phyloP scores from a whole-genome alignment of 306 rosid species.

The Begonia masoniana region DNA sequence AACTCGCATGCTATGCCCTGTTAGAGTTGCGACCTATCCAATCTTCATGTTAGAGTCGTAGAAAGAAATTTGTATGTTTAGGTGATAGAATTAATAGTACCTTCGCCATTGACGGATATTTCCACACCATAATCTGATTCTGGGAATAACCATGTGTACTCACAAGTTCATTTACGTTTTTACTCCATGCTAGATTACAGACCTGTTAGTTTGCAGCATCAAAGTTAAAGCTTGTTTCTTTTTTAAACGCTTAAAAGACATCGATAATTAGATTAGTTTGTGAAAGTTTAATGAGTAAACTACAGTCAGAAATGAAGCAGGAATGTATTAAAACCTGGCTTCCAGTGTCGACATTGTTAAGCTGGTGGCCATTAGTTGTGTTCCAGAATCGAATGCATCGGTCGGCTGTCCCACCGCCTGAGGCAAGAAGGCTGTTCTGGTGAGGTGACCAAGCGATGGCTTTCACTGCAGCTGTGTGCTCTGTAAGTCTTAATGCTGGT shows the following conservation, averaged over 20 bases:
- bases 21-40: conserved; percentile 80
- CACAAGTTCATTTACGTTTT: conserved; percentile 88
- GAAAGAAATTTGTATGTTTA: background rate
- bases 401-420: conserved; percentile 99
- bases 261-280: no score
- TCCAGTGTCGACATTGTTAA: conserved; percentile 80
- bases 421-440: conserved; percentile 81
- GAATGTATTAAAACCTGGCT: conserved; percentile 53
- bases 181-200: conserved; percentile 97
- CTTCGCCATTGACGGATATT: conserved; percentile 86
- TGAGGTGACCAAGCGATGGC: conserved; percentile 99
- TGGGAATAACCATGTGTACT: conserved; percentile 98
- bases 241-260: no score
- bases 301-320: background rate
- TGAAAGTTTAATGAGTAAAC: no score
- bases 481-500: conserved; percentile 67
- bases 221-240: no score
- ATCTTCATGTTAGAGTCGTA: background rate
- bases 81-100: conserved; percentile 9
- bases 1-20: conserved; percentile 96
- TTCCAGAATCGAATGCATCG: conserved; percentile 98
- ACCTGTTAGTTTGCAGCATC: conserved; percentile 31
- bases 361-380: conserved; percentile 88
- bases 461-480: conserved; percentile 97
- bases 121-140: conserved; percentile 98